These are phyloP conservation scores for Haematococcus sp. DNA, from an alignment of 139 green algal species.

Conservation along the genomic window DNA sequence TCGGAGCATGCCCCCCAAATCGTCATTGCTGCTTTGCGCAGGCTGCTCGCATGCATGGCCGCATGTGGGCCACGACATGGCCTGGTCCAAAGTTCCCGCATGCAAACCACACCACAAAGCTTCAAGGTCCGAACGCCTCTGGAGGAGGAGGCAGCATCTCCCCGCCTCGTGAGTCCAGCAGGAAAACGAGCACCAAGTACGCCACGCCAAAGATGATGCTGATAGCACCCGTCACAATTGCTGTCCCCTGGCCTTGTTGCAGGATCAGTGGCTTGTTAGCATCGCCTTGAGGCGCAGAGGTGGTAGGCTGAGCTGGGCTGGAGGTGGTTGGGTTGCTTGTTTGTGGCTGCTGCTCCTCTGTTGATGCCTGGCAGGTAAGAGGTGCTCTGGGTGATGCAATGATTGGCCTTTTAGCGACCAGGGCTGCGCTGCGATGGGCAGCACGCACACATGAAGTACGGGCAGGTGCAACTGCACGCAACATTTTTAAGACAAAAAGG, in stretches of 20 bases:
- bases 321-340: no score
- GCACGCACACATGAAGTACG: no score
- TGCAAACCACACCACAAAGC: not conserved
- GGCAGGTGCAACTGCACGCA: no score
- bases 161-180: slow-evolving; percentile 54
- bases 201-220: slow-evolving; percentile 62
- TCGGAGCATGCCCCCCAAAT: no score
- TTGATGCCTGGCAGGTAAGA: no score
- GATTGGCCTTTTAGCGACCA: no score
- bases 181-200: slow-evolving; percentile 57
- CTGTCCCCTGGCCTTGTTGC: slow-evolving; percentile 55
- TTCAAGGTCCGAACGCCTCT: slow-evolving; percentile 52
- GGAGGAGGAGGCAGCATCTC: slow-evolving; percentile 65
- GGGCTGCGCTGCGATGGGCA: no score
- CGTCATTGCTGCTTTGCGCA: not conserved
- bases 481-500: no score
- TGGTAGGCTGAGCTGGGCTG: no score
- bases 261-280: slow-evolving; percentile 11
- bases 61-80: not conserved
- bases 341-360: no score
- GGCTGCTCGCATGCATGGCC: not conserved
- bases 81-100: not conserved
- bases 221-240: slow-evolving; percentile 64
- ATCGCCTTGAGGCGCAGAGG: not conserved
- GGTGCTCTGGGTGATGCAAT: no score